These are phyloP conservation scores for Ustilago nuda DNA, from an alignment of 1,284 basidiomycete species.

Conservation along the genomic window DNA sequence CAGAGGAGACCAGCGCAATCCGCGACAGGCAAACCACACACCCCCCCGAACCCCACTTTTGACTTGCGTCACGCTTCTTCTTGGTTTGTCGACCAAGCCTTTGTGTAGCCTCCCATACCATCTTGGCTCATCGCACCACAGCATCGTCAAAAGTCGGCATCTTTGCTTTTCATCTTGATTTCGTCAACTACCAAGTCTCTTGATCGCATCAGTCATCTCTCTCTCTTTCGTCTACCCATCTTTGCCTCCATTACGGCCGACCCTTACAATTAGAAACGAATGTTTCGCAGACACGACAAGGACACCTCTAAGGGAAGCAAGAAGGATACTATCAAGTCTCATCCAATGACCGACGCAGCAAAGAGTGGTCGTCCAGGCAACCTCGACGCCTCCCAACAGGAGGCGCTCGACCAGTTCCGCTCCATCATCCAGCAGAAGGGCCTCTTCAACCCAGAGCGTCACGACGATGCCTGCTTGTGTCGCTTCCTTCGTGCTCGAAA, in stretches of 20 bases:
- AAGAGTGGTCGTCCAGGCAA: constrained; percentile 62
- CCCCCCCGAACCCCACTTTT: not conserved
- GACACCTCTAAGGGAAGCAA: constrained; percentile 54
- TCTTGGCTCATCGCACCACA: not conserved
- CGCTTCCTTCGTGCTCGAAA: constrained; percentile 89
- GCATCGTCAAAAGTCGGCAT: not conserved
- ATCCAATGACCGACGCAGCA: constrained; percentile 41
- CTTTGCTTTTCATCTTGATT: not conserved
- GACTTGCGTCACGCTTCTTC: constrained; percentile 7
- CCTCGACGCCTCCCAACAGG: constrained; percentile 62
- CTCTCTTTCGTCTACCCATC: not conserved
- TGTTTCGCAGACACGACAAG: constrained; percentile 53
- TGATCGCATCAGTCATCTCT: constrained; percentile 5
- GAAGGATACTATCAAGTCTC: constrained; percentile 34
- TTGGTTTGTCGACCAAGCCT: constrained; percentile 3
- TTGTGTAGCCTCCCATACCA: not conserved
- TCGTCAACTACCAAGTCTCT: not conserved
- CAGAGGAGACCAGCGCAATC: constrained; percentile 1
- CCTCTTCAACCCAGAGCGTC: constrained; percentile 63
- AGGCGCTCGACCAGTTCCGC: constrained; percentile 61
- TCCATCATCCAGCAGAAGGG: constrained; percentile 60
- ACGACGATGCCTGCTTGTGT: constrained; percentile 68
- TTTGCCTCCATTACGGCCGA: constrained; percentile 6
- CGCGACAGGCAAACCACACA: no score
- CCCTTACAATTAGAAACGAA: constrained; percentile 14